phyloP scores from a whole-genome alignment of 1,284 basidiomycete genomes.

The Trichosporon coremiiforme region DNA sequence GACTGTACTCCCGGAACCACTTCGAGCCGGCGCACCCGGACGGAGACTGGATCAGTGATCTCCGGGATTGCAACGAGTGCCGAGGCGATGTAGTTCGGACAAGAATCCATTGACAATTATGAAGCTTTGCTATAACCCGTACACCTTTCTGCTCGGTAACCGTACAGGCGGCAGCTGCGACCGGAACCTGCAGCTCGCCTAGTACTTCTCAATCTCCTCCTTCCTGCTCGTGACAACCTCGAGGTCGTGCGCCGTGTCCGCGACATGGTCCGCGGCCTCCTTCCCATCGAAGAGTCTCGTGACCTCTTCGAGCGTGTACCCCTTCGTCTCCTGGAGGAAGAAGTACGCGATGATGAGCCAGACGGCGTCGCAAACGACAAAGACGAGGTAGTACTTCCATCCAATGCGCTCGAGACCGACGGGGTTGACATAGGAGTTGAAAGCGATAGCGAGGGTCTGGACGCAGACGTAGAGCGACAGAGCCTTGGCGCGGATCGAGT shows the following conservation, averaged over 20 bases:
- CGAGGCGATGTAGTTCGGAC: background rate
- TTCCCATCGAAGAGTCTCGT: conserved; percentile 35
- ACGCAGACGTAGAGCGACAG: conserved; percentile 24
- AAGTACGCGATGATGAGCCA: conserved; percentile 32
- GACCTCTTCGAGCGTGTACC: conserved; percentile 41
- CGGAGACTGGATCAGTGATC: too few relatives aligned
- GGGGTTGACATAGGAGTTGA: conserved; percentile 81
- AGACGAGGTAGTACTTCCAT: conserved; percentile 56
- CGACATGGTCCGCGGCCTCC: conserved; percentile 5
- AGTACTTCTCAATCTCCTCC: conserved; percentile 3
- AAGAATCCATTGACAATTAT: background rate
- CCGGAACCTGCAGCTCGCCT: too few relatives aligned
- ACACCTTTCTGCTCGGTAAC: too few relatives aligned
- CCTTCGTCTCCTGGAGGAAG: conserved; percentile 46
- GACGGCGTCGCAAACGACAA: conserved; percentile 35
- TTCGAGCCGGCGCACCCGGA: too few relatives aligned
- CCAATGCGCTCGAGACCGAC: conserved; percentile 62
- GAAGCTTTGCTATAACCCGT: background rate
- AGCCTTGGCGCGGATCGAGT: conserved; percentile 38
- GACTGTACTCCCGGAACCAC: background rate
- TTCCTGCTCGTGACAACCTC: background rate
- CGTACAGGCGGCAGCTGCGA: too few relatives aligned
- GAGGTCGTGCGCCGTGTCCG: conserved; percentile 10
- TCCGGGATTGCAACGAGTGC: background rate
- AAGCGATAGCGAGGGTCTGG: conserved; percentile 62